Evolutionary conservation across 148 eudicot genomes (phyloP).

Genomic region (Rhododendron ferrugineum): DNA sequence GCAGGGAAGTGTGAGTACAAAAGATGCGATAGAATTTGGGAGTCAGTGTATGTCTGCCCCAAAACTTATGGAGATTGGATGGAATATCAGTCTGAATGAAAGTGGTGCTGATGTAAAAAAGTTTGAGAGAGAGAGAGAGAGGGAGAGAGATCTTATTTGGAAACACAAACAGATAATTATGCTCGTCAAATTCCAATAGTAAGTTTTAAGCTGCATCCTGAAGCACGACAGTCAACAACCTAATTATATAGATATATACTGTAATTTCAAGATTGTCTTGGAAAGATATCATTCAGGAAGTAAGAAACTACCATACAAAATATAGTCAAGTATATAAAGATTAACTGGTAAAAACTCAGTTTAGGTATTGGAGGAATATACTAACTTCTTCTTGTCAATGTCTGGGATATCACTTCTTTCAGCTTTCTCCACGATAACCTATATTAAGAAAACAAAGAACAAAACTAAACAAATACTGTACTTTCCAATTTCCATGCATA

Average conservation of each 20-base stretch:
- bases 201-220: background rate
- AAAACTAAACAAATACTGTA: background rate
- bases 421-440: slow-evolving; percentile 96
- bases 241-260: background rate
- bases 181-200: background rate
- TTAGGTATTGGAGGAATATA: slow-evolving; percentile 3
- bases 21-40: background rate
- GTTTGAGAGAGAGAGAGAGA: background rate
- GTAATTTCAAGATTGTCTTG: background rate
- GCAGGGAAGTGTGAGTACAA: background rate
- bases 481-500: background rate
- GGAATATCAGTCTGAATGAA: too few relatives aligned
- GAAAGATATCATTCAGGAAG: background rate
- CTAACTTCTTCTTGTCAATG: slow-evolving; percentile 93
- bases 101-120: background rate
- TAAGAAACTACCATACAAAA: background rate
- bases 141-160: background rate
- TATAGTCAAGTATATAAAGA: background rate
- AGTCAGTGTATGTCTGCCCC: background rate
- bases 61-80: background rate
- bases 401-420: slow-evolving; percentile 93
- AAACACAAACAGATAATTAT: background rate
- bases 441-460: background rate
- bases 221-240: background rate
- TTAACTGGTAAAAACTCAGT: background rate